Evolutionary conservation across 805 yeast species (phyloP).

Genomic region (Saturnispora bothae): DNA sequence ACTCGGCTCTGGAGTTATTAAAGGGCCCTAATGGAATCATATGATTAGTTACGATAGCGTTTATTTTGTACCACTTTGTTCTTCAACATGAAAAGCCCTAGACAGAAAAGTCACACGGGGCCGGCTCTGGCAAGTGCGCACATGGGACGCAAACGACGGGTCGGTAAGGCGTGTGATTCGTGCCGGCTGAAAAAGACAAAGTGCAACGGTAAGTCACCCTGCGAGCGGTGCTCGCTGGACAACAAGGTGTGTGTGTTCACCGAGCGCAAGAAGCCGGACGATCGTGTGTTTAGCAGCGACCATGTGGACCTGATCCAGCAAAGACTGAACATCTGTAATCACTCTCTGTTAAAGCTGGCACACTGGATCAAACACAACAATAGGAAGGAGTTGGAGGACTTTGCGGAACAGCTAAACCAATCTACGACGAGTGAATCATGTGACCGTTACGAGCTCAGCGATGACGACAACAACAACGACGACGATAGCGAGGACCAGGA

Average conservation of each 20-base stretch:
- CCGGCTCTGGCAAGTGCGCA: too few species aligned
- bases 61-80: too few species aligned
- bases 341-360: conserved; percentile 36
- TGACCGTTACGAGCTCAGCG: too few species aligned
- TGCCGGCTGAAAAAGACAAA: conserved; percentile 55
- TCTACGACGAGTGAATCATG: too few species aligned
- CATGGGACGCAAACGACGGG: conserved; percentile 34
- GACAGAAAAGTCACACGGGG: too few species aligned
- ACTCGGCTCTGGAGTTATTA: too few species aligned
- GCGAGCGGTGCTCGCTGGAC: conserved; percentile 43
- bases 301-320: conserved; percentile 57
- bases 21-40: background rate
- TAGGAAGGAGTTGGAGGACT: background rate
- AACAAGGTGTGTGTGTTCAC: conserved; percentile 52
- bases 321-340: conserved; percentile 41
- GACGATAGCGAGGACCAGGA: conserved; percentile 1
- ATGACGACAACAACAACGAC: background rate
- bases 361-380: conserved; percentile 17
- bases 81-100: too few species aligned
- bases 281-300: conserved; percentile 47
- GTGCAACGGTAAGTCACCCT: conserved; percentile 54
- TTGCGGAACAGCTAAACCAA: background rate
- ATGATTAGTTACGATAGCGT: background rate
- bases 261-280: conserved; percentile 42
- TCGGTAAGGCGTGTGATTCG: conserved; percentile 55